Base-by-base conservation (phyloP, 306 rosid species). In the Fagus crenata region DNA sequence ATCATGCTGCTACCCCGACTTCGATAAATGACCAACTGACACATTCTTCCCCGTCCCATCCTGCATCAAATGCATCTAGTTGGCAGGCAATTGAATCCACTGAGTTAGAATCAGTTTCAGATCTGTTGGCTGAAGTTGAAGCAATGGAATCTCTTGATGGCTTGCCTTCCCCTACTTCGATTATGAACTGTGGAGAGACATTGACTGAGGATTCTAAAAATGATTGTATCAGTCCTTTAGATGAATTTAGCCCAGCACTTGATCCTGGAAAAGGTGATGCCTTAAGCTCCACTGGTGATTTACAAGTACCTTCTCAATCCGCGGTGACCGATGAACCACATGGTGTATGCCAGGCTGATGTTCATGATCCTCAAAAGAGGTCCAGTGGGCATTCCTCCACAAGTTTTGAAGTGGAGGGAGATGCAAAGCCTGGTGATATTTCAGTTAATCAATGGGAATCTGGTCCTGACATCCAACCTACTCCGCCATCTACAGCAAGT, bases 111-210 rank as follows among this genome's bases (percentile, higher is more conserved):
- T 91, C 99, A 43, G 96, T 96, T 76, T 96, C 99, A 36, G 99
- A 96, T 86, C 89, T 96, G 77, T 83, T 96, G 87, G 99, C 99
- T 14, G 99, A 96, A 85, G 97, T 93, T 33, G 98, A 96, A 82
- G 99, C 99, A 39, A 92, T 96, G 99, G 99, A 90, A 80, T 83
- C 97, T 73, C 88, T 91, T 53, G 88, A 87, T 69, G 90, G 91
- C 71, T 81, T 96, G 90, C 93, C 94, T 78, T 91, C 93, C 82
- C 79, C 97, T 70, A 86, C 91, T 22, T 87, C 94, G 22, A 89
- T 83, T 64, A 86, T 86, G 86, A 87, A 87, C 49, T 88, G 93
- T 70, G 84, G 87, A n/a, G 91, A 84, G 64, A 93, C 75, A 49
- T 71, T 92, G 78, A 81, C 87, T 7, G 90, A 77, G 75, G 89